A percentile compares a stretch with the other conserved stretches of the same genome.
phyloP scores from a whole-genome alignment of 2,329 filamentous ascomycete genomes.

The Aspergillus ruber region DNA sequence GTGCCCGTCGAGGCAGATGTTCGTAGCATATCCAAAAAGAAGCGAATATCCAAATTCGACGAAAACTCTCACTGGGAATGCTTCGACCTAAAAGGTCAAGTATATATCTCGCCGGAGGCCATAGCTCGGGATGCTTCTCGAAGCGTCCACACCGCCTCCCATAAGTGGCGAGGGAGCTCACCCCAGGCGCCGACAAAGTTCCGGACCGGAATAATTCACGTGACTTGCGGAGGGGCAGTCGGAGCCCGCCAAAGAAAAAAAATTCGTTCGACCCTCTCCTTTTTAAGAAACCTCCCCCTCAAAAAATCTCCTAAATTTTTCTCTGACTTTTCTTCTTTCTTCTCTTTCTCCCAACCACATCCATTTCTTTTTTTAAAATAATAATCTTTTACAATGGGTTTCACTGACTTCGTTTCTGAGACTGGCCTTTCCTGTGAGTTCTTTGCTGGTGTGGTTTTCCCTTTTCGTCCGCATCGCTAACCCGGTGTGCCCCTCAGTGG shows the following conservation, averaged over 20 bases:
- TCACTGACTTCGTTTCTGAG: conserved; percentile 59
- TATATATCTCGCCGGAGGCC: neutral
- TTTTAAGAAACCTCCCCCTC: neutral
- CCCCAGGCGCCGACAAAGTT: conserved; percentile 16
- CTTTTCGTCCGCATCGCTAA: conserved; percentile 21
- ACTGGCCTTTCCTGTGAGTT: conserved; percentile 55
- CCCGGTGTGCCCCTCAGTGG: conserved; percentile 30
- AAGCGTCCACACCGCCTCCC: conserved; percentile 28
- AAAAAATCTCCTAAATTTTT: conserved; percentile 25
- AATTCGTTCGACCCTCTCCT: conserved; percentile 7
- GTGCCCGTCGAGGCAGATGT: neutral
- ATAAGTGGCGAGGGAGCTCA: conserved; percentile 28
- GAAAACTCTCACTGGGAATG: neutral
- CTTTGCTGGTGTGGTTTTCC: conserved; percentile 15
- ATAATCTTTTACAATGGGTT: conserved; percentile 51
- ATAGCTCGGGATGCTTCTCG: conserved; percentile 25
- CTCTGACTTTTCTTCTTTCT: conserved; percentile 14
- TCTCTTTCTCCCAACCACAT: conserved; percentile 12
- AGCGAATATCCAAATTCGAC: neutral
- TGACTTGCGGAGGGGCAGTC: conserved; percentile 21
- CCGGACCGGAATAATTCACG: conserved; percentile 25
- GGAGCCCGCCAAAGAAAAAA: conserved; percentile 13
- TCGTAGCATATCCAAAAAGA: neutral
- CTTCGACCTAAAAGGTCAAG: neutral
- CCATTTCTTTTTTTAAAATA: conserved; percentile 10